These are phyloP conservation scores for Aspergillus japonicus DNA, from an alignment of 2,329 filamentous ascomycete genomes.

Conservation along the genomic window DNA sequence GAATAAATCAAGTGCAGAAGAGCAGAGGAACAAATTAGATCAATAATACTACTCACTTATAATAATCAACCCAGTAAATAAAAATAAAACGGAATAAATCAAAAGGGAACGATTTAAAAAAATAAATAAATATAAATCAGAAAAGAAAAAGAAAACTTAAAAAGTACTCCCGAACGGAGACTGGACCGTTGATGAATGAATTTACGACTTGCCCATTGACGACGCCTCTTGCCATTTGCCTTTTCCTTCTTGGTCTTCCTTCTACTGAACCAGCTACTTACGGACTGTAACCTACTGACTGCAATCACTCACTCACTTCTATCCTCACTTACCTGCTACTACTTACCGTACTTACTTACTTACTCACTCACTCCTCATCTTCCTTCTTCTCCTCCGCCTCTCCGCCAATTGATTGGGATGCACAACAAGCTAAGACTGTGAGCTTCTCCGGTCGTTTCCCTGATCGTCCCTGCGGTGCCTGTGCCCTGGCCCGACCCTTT, in stretches of 20 bases:
- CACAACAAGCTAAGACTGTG: slow-evolving; percentile 12
- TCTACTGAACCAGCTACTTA: neutral
- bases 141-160: slow-evolving; percentile 3
- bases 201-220: neutral
- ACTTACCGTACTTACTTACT: neutral
- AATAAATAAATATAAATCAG: neutral
- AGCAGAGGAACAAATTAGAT: neutral
- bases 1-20: neutral
- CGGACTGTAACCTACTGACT: neutral
- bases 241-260: neutral
- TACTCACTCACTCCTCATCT: neutral
- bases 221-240: neutral
- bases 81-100: neutral
- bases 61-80: neutral
- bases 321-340: neutral
- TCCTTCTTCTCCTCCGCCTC: slow-evolving; percentile 1
- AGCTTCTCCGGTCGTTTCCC: slow-evolving; percentile 7
- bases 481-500: slow-evolving; percentile 18
- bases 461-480: slow-evolving; percentile 23
- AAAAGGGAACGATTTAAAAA: neutral
- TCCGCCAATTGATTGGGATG: slow-evolving; percentile 8
- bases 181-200: neutral
- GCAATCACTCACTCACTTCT: neutral
- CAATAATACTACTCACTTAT: neutral
- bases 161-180: neutral